Base-by-base conservation (phyloP, 2,329 filamentous ascomycete species). In the Coleophoma cylindrospora region DNA sequence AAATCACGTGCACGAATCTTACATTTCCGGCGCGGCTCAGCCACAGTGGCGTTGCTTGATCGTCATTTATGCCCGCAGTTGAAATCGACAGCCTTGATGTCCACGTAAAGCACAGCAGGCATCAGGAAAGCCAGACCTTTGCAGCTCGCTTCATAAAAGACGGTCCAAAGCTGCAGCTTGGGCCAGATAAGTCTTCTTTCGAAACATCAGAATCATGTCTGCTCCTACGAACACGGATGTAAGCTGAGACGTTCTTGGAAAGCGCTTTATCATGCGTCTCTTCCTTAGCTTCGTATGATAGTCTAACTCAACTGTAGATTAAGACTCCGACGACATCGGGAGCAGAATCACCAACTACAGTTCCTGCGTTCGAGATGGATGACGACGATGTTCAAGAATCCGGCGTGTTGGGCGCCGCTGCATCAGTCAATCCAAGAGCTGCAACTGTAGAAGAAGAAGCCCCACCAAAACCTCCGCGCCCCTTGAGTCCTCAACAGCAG, bases 391-490 rank as follows among this genome's bases (percentile, higher is more conserved):
- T 81, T 47, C 83, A 84, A 63, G 84, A 87, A 59, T 73, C 77
- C 6, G 75, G 74, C 52, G 63, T 79, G 22, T 60, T 74, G 50
- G 70, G 67, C 52, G 73, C 73, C 52, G 76, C 79, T 61, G 65
- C 70, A 44, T 60, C 71, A 22, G 62, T 70, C 40, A 63, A 71
- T 33, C 8, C 71, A 62, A 54, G 67, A 66, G 56, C 74, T 68
- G 59, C 71, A 67, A 67, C 71, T 11, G 65, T 68, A 22, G 70
- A 75, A 54, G 70, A 75, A 47, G 74, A 75, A 55, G 66, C 65
- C 17, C 91, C 91, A 12, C 79, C 87, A 38, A 95, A 96, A 73
- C 91, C 91, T 33, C 91, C 91, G 34, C 83, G 91, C 52, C 92
- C 92, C 43, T 64, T 89, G 62, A 89, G 82, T 56, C 86, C 94